These are phyloP conservation scores for Teratosphaeria destructans DNA, from an alignment of 2,329 filamentous ascomycete species.

Conservation along the genomic window DNA sequence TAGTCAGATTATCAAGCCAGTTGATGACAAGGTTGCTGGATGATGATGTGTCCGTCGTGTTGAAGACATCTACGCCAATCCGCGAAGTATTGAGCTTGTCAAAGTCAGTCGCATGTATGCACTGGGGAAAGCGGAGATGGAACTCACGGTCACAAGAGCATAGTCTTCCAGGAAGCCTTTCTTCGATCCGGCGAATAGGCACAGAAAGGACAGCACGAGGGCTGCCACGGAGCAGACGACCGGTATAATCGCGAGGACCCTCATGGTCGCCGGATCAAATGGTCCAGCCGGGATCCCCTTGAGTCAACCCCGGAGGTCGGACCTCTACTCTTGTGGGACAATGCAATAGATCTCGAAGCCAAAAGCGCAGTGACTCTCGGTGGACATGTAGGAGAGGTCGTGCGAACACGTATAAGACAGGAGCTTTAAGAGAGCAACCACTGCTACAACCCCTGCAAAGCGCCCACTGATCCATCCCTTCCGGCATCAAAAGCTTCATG, in stretches of 20 bases:
- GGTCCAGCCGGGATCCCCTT: neutral
- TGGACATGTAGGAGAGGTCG: neutral
- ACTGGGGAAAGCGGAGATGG: neutral
- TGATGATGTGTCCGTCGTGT: conserved; percentile 10
- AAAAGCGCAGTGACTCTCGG: neutral
- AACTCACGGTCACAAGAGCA: conserved; percentile 39
- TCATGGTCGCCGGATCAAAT: conserved; percentile 1
- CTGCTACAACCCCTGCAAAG: neutral
- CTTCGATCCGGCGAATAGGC: conserved; percentile 51
- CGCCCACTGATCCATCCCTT: neutral
- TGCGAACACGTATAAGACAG: neutral
- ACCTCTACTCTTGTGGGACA: neutral
- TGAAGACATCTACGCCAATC: conserved; percentile 34
- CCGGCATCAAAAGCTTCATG: neutral
- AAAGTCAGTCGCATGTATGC: neutral
- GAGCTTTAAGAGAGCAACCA: neutral
- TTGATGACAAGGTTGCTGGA: conserved; percentile 19
- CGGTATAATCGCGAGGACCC: conserved; percentile 9
- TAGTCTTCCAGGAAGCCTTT: conserved; percentile 46
- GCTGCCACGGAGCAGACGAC: conserved; percentile 36
- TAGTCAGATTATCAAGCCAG: conserved; percentile 23
- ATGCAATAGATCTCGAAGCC: neutral
- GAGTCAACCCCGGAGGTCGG: neutral
- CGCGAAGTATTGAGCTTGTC: conserved; percentile 44
- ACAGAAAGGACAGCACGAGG: conserved; percentile 49